phyloP scores from a whole-genome alignment of 164 flowering plant species.

The Magnolia officinalis region DNA sequence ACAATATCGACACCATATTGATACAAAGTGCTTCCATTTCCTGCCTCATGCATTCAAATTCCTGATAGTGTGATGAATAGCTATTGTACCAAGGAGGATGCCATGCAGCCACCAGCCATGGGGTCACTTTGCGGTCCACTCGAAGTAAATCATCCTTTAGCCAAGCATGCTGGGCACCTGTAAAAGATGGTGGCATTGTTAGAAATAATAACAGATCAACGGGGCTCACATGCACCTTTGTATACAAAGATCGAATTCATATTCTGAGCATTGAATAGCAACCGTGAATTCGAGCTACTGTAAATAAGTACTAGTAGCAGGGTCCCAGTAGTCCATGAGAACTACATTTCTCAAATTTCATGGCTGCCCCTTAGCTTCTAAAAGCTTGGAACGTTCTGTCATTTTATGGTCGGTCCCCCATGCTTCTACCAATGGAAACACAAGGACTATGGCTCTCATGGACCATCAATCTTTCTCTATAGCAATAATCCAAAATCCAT shows the following conservation, averaged over 20 bases:
- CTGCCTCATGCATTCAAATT: conserved; percentile 94
- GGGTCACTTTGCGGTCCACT: conserved; percentile 58
- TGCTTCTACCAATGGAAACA: not conserved
- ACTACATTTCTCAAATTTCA: no score
- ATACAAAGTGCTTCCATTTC: conserved; percentile 80
- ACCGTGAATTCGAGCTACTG: not conserved
- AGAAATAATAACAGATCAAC: not conserved
- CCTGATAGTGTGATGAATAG: conserved; percentile 89
- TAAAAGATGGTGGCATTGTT: not conserved
- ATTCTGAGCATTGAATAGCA: not conserved
- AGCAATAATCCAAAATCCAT: not conserved
- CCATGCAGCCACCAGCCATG: conserved; percentile 95
- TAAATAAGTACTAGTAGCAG: no score
- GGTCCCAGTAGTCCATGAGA: no score
- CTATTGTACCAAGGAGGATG: conserved; percentile 97
- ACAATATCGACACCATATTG: conserved; percentile 67
- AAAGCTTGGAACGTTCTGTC: not conserved
- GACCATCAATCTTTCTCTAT: not conserved
- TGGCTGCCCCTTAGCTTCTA: no score
- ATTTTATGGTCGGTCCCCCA: not conserved
- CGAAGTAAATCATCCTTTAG: conserved; percentile 48
- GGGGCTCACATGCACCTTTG: not conserved
- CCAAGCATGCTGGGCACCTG: conserved; percentile 84
- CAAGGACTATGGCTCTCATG: not conserved
- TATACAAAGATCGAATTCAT: not conserved